Evolutionary conservation across 306 rosid genomes (phyloP).

Genomic region (Vigna mungo): DNA sequence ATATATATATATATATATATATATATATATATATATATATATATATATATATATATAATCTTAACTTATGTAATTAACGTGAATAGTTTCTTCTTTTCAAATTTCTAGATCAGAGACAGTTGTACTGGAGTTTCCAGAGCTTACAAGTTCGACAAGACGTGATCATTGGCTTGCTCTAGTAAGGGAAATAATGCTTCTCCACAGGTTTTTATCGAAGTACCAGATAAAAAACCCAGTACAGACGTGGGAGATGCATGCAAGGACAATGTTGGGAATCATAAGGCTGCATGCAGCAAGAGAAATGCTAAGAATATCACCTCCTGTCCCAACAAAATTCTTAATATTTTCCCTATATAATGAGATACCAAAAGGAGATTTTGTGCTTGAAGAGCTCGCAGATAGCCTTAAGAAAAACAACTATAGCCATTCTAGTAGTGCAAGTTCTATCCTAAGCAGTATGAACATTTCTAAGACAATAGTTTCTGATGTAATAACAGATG

Average conservation of each 20-base stretch:
- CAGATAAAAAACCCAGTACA: constrained; percentile 54
- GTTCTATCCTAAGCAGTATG: constrained; percentile 63
- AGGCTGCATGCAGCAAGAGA: constrained; percentile 97
- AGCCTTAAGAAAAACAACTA: constrained; percentile 60
- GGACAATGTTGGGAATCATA: constrained; percentile 81
- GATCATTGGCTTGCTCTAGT: constrained; percentile 91
- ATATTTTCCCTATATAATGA: constrained; percentile 83
- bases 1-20: constrained; percentile 16
- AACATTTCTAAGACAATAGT: constrained; percentile 47
- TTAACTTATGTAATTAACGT: background rate
- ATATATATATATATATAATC: constrained; percentile 11
- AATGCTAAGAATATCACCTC: constrained; percentile 87
- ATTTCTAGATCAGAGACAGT: constrained; percentile 54
- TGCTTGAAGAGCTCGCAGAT: constrained; percentile 80
- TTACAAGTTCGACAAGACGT: constrained; percentile 91
- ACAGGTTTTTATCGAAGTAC: constrained; percentile 66
- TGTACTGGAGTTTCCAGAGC: constrained; percentile 85
- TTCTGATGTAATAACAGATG: constrained; percentile 47
- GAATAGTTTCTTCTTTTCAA: constrained; percentile 19
- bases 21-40: background rate
- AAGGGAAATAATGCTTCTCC: constrained; percentile 77
- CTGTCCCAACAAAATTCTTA: constrained; percentile 81
- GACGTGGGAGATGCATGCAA: constrained; percentile 88
- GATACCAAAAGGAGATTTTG: constrained; percentile 87
- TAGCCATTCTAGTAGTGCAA: constrained; percentile 71